phyloP scores from a whole-genome alignment of 2,329 filamentous ascomycete species.

The Colletotrichum salicis region DNA sequence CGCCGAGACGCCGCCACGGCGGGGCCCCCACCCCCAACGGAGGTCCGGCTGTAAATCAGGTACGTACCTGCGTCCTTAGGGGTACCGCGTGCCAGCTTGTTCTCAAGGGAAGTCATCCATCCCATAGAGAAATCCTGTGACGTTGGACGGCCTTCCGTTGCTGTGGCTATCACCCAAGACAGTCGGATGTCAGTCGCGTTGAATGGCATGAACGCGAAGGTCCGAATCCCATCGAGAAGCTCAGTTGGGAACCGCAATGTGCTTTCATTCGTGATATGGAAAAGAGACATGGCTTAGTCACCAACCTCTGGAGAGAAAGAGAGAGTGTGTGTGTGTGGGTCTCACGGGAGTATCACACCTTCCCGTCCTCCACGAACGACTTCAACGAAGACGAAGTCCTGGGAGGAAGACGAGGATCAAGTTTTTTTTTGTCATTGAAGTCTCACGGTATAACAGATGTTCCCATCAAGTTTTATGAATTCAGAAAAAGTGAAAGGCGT shows the following conservation, averaged over 20 bases:
- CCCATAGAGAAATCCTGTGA: background rate
- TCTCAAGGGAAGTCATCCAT: background rate
- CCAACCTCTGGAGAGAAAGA: background rate
- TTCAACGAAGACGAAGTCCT: background rate
- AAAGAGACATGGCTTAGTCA: background rate
- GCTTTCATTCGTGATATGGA: background rate
- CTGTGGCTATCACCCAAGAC: background rate
- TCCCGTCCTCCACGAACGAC: background rate
- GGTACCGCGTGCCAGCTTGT: background rate
- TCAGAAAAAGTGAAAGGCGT: background rate
- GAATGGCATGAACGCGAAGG: constrained; percentile 16
- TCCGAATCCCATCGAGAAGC: background rate
- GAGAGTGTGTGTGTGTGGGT: background rate
- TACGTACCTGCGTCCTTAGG: background rate
- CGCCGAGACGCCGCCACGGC: background rate
- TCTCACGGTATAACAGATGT: background rate
- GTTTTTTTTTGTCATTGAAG: background rate
- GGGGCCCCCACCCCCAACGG: constrained; percentile 29
- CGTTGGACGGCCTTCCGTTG: background rate
- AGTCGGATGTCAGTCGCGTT: constrained; percentile 11
- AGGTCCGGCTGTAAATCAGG: constrained; percentile 19
- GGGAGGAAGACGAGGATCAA: background rate
- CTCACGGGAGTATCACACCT: background rate
- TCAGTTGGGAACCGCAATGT: background rate
- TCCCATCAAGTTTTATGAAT: no score